Base-by-base conservation (phyloP, 345 rosid genomes). In the Sisymbrium altissimum region DNA sequence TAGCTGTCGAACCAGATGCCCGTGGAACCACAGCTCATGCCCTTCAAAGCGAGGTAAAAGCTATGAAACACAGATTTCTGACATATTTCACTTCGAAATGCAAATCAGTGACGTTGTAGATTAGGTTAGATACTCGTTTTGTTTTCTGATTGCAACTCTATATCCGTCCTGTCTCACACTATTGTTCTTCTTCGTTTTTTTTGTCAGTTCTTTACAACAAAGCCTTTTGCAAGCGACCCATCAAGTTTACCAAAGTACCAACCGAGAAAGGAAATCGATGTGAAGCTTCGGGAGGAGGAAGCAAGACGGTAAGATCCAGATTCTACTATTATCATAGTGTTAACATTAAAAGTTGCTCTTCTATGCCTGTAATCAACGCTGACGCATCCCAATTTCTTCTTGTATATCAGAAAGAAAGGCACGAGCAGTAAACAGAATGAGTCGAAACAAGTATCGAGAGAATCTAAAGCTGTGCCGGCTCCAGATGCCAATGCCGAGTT, bases 221-320 rank as follows among this genome's bases (percentile, higher is more conserved):
- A 57, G 12, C 88, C 92, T 77, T 83, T 86, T 62, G 87, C 92
- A 8, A 78, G 92, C 23, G 85, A 83, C 4, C 92, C 88, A 53
- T 80, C 88, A 64, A 83, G 81, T 73, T 83, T 88, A 82, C 92
- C 92, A 6, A 86, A 80, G 78, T 81, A 88, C 70, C 90, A 77
- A 74, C 86, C 88, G 19, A 86, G 86, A 67, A 88, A 88, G 70
- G 92, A 88, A 63, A 75, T 81, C 43, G 90, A 88, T 82, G 82
- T 65, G 53, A 88, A 83, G 71, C 66, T 77, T 62, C 80, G 75
- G 49, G 78, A 81, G 9, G 87, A 81, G 46, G 86, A 87, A 80
- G 69, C 80, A 50, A 82, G 78, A 84, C 74, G 88, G 92, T 87
- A 67, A 70, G 76, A 41, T 56, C 15, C 33, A 35, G 58, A 52